Percentiles rank a stretch among this genome's conserved stretches.
Conservation (phyloP, 495 filamentous ascomycete species). For the Tuber melanosporum region DNA sequence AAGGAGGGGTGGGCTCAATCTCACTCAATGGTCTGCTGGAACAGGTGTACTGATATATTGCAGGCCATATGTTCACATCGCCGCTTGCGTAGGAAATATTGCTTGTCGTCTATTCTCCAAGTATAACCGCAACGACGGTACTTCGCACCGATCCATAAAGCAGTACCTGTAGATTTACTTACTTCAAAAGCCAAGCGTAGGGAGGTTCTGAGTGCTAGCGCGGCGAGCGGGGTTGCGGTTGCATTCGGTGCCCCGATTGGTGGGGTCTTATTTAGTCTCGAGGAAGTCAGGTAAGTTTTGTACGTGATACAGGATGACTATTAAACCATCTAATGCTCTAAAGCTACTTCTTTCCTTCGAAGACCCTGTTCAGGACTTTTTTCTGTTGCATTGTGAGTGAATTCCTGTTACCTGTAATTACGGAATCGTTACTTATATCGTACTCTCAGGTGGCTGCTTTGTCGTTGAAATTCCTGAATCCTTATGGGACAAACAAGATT, state of each 20-base stretch:
- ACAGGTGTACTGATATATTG: slow-evolving; percentile 18
- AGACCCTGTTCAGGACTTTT: slow-evolving; percentile 95
- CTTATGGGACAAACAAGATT: slow-evolving; percentile 92
- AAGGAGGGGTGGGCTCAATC: slow-evolving; percentile 60
- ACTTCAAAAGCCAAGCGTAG: slow-evolving; percentile 54
- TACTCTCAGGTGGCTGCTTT: slow-evolving; percentile 60
- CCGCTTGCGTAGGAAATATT: slow-evolving; percentile 92
- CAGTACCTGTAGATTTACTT: slow-evolving; percentile 11
- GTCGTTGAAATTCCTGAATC: slow-evolving; percentile 87
- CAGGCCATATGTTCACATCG: slow-evolving; percentile 91
- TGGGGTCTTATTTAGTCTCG: slow-evolving; percentile 86
- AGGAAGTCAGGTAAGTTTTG: slow-evolving; percentile 64
- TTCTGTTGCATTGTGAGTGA: slow-evolving; percentile 81
- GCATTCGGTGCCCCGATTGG: slow-evolving; percentile 92
- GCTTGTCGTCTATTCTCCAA: slow-evolving; percentile 86
- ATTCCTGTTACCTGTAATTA: background rate
- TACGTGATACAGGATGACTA: slow-evolving; percentile 13
- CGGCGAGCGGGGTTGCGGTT: slow-evolving; percentile 87
- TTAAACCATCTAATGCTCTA: slow-evolving; percentile 20
- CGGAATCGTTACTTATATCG: slow-evolving; percentile 13
- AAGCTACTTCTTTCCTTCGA: slow-evolving; percentile 95
- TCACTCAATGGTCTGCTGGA: slow-evolving; percentile 3
- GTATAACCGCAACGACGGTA: slow-evolving; percentile 87
- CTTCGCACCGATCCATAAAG: slow-evolving; percentile 7
- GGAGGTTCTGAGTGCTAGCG: slow-evolving; percentile 87